Evolutionary conservation across 2,329 filamentous ascomycete species (phyloP), one percentile per base, ranked within the genome.

Genomic region (Nemania serpens): DNA sequence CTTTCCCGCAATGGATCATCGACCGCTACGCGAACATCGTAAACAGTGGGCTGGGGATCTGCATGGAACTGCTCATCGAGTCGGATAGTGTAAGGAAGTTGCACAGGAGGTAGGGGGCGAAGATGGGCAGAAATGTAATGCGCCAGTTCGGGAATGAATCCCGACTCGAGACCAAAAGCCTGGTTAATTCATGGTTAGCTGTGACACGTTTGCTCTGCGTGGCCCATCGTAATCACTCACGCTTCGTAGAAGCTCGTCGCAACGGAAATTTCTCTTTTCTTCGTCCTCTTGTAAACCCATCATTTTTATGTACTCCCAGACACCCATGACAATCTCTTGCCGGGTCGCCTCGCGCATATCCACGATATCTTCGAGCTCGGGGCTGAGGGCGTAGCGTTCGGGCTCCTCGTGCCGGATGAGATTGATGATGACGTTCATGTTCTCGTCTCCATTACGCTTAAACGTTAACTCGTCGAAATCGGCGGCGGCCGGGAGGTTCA

Each of bases 381-480:
- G 87, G 75, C 88, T 95, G 25, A 98, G 78, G 68, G 87, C 86
- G 74, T 90, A 97, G 58, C 93, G 85, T 75, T 98, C 94, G 0
- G 91, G 93, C 13, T 87, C 86, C 74, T 98, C 93, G 71, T 96
- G 91, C 13, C 92, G 85, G 65, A 86, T 84, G 36, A 99, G 83
- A 71, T 93, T 96, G 77, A 99, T 90, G 11, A 88, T 93, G 68
- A 97, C 88, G 73, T 97, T 97, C 68, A 91, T 82, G 69, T 96
- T 97, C 75, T 97, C 93, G 73, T 99, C 95, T 36, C 92, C 90
- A 69, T 90, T 91, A 55, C 95, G 87, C 79, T 96, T 92, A 74
- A 99, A 98, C 45, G 93, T 90, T 46, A 99, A 80, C 73, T 91
- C 90, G 77, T 97, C 95, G 71, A 98, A 97, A 71, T 96, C 91